Evolutionary conservation across 306 rosid genomes (phyloP).

Genomic region (Cucurbita ficifolia): DNA sequence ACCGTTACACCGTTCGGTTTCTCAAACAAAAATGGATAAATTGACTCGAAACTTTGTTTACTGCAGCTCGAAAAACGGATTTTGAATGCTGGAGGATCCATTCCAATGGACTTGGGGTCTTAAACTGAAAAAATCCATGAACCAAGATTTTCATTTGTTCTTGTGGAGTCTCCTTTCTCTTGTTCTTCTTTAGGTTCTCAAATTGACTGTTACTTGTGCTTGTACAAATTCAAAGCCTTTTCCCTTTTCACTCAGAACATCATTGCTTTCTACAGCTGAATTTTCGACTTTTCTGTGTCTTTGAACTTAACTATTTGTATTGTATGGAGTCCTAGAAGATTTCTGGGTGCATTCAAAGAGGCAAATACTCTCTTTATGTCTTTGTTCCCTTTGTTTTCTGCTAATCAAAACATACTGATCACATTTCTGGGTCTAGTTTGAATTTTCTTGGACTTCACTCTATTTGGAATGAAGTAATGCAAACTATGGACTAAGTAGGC

Average conservation of each 20-base stretch:
- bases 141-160: neutral
- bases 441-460: neutral
- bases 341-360: conserved; percentile 1
- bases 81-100: conserved; percentile 84
- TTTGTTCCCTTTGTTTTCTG: neutral
- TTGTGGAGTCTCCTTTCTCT: conserved; percentile 26
- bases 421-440: neutral
- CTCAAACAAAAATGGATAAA: neutral
- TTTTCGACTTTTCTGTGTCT: neutral
- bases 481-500: neutral
- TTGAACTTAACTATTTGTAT: neutral
- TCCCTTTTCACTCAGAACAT: neutral
- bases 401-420: neutral
- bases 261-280: conserved; percentile 1
- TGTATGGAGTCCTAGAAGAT: neutral
- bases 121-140: conserved; percentile 5
- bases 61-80: conserved; percentile 92
- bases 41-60: conserved; percentile 1
- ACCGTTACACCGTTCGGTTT: neutral
- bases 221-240: conserved; percentile 24
- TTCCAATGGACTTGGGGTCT: conserved; percentile 50
- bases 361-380: neutral
- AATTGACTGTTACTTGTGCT: conserved; percentile 25
- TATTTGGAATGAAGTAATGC: neutral
- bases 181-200: conserved; percentile 21